phyloP scores from a whole-genome alignment of 1,284 basidiomycete species.

The Rhodotorula sp. region DNA sequence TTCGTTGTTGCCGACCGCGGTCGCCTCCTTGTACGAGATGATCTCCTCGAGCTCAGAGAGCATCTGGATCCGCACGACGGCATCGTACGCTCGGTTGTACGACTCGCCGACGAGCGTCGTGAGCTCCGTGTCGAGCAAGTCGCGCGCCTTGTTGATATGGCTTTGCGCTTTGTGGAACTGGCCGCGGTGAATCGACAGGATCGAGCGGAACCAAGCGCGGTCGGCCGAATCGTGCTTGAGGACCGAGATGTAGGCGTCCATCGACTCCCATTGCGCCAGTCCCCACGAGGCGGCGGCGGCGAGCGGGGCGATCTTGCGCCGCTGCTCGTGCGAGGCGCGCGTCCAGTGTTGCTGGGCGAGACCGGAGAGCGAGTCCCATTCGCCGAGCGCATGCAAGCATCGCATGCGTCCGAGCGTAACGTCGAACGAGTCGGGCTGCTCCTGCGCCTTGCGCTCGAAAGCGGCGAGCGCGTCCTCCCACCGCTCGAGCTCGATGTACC shows the following conservation, averaged over 20 bases:
- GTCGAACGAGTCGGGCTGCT: slow-evolving; percentile 68
- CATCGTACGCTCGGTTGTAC: slow-evolving; percentile 92
- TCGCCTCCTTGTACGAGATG: slow-evolving; percentile 80
- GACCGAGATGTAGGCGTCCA: slow-evolving; percentile 95
- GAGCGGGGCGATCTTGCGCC: slow-evolving; percentile 89
- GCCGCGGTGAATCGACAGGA: slow-evolving; percentile 91
- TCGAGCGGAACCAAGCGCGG: slow-evolving; percentile 92
- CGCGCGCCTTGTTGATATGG: slow-evolving; percentile 93
- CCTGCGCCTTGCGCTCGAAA: slow-evolving; percentile 75
- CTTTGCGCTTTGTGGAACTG: slow-evolving; percentile 87
- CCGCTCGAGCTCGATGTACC: slow-evolving; percentile 94
- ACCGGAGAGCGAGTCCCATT: slow-evolving; percentile 89
- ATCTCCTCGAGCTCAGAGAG: slow-evolving; percentile 98
- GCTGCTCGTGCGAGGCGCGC: slow-evolving; percentile 76
- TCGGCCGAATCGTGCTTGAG: slow-evolving; percentile 95
- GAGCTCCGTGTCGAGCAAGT: slow-evolving; percentile 87
- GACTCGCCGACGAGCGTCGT: slow-evolving; percentile 92
- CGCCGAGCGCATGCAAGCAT: slow-evolving; percentile 93
- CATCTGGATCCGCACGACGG: slow-evolving; percentile 98
- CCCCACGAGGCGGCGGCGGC: slow-evolving; percentile 98
- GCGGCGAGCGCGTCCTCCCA: slow-evolving; percentile 93
- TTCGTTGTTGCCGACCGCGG: slow-evolving; percentile 84
- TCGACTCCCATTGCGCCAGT: slow-evolving; percentile 92
- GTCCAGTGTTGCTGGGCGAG: slow-evolving; percentile 87
- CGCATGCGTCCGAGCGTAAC: slow-evolving; percentile 85